A percentile compares a stretch with the other conserved stretches of the same genome.
Evolutionary conservation across 768 basidiomycete genomes (phyloP).

Genomic region (Phanerochaete carnosa): DNA sequence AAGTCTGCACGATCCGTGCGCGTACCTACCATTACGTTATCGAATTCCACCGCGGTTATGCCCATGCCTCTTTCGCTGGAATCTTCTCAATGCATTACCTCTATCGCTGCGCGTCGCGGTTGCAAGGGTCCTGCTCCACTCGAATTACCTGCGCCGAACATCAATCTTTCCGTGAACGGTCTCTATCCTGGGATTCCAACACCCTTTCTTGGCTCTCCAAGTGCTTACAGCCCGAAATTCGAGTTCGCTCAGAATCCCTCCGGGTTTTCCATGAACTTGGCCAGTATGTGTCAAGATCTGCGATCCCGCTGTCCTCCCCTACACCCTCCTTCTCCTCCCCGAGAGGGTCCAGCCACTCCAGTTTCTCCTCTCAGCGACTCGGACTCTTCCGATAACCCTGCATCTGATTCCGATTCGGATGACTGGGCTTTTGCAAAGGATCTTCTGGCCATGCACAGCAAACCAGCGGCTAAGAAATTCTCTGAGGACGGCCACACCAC

Average conservation of each 20-base stretch:
- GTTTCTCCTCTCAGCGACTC: not conserved
- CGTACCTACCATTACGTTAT: constrained; percentile 32
- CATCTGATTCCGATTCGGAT: constrained; percentile 10
- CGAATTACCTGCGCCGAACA: constrained; percentile 17
- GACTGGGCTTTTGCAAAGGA: constrained; percentile 34
- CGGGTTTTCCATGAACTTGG: constrained; percentile 27
- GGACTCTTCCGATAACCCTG: constrained; percentile 2
- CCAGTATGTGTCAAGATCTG: constrained; percentile 35
- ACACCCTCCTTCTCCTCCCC: constrained; percentile 18
- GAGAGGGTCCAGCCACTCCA: not conserved
- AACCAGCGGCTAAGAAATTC: not conserved
- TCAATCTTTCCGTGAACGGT: constrained; percentile 12
- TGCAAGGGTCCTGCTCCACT: constrained; percentile 30
- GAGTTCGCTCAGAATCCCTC: constrained; percentile 12
- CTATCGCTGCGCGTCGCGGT: constrained; percentile 39
- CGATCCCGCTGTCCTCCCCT: constrained; percentile 30
- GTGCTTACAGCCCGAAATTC: constrained; percentile 29
- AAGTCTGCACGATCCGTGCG: not conserved
- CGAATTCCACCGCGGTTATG: constrained; percentile 28
- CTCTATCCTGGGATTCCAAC: constrained; percentile 41
- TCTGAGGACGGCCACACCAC: not conserved
- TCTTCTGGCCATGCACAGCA: constrained; percentile 23
- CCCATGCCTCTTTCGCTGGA: constrained; percentile 20
- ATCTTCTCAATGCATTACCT: constrained; percentile 25
- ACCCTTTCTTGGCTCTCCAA: constrained; percentile 38